Conservation (phyloP, 2,329 filamentous ascomycete species). For the Rutstroemia sp. region DNA sequence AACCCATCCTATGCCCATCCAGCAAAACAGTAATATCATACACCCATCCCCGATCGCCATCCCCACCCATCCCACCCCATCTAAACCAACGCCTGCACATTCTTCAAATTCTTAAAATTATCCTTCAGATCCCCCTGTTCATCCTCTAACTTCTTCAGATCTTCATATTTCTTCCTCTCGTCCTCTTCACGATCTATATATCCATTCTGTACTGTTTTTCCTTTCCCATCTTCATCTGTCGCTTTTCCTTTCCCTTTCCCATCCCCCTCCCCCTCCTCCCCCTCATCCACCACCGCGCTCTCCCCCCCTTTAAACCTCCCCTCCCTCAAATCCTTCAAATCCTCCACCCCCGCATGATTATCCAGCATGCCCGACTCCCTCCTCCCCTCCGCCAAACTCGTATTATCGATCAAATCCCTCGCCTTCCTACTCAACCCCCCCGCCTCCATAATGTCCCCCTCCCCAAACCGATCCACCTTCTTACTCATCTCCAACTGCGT, state of each 20-base stretch:
- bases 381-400: not conserved
- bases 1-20: too few relatives aligned
- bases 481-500: conserved; percentile 21
- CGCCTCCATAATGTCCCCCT: conserved; percentile 3
- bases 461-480: conserved; percentile 24
- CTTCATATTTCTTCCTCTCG: not conserved
- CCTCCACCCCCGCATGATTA: conserved; percentile 4
- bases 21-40: too few relatives aligned
- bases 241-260: not conserved
- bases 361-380: conserved; percentile 3
- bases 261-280: not conserved
- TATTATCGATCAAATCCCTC: conserved; percentile 3
- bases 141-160: not conserved
- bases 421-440: not conserved
- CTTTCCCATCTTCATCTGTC: not conserved
- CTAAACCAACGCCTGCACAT: not conserved
- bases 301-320: not conserved
- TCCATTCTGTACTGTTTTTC: not conserved
- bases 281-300: not conserved
- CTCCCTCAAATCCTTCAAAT: not conserved
- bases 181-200: not conserved
- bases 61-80: not conserved
- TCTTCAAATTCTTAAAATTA: not conserved
- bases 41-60: too few relatives aligned
- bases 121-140: not conserved